These are phyloP conservation scores for Liquidambar formosana DNA, from an alignment of 164 flowering plant genomes.

Conservation along the genomic window DNA sequence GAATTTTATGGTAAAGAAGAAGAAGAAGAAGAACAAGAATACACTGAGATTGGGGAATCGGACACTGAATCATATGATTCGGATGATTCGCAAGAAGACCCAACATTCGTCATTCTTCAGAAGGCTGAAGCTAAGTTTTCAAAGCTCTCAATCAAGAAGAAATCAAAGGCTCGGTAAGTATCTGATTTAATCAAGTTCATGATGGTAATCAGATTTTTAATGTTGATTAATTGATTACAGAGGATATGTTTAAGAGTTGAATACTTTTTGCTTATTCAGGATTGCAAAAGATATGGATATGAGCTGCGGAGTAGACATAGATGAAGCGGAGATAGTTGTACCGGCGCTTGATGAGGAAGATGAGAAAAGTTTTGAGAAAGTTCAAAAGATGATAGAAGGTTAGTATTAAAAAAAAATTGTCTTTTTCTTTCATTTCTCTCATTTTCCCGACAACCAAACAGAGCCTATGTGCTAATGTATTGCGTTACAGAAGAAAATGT, in stretches of 20 bases:
- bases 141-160: slow-evolving; percentile 39
- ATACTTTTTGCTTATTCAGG: slow-evolving; percentile 17
- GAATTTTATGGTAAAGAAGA: background rate
- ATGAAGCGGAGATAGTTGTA: slow-evolving; percentile 24
- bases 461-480: background rate
- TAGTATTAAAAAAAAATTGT: background rate
- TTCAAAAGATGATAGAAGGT: slow-evolving; percentile 56
- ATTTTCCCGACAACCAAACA: background rate
- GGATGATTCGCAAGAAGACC: slow-evolving; percentile 53
- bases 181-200: background rate
- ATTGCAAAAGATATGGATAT: slow-evolving; percentile 10
- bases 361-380: slow-evolving; percentile 36
- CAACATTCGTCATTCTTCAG: slow-evolving; percentile 42
- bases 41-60: slow-evolving; percentile 19
- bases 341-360: slow-evolving; percentile 44
- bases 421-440: background rate
- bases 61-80: slow-evolving; percentile 25
- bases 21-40: slow-evolving; percentile 5
- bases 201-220: background rate
- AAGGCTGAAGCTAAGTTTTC: slow-evolving; percentile 47
- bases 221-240: background rate
- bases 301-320: slow-evolving; percentile 21
- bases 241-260: background rate
- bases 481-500: background rate
- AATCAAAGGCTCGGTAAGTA: slow-evolving; percentile 35